Conservation (phyloP, 2,329 filamentous ascomycete genomes). For the Cytospora chrysosperma region DNA sequence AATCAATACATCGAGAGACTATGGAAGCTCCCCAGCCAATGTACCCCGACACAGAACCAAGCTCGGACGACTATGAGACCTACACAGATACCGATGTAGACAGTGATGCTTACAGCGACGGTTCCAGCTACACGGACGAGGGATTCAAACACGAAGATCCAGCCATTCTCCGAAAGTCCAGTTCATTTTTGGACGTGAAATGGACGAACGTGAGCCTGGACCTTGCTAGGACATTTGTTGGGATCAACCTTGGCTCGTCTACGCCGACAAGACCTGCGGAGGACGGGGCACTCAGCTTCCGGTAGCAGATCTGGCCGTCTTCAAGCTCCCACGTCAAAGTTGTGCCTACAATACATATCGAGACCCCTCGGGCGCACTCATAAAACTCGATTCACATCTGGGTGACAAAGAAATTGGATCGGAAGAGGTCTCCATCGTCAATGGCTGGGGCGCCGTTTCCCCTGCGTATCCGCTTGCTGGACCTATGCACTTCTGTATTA, state of each 20-base stretch:
- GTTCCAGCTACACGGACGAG: neutral
- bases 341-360: neutral
- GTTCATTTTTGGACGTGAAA: neutral
- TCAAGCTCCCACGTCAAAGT: neutral
- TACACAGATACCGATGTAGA: neutral
- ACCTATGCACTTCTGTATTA: neutral
- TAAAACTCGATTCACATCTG: neutral
- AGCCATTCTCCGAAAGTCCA: neutral
- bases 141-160: neutral
- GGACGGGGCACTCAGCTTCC: too few species aligned
- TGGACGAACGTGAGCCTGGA: neutral
- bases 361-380: neutral
- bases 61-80: neutral
- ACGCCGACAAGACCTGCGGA: neutral
- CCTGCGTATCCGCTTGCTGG: neutral
- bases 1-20: neutral
- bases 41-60: neutral
- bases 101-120: neutral
- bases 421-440: neutral
- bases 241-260: neutral
- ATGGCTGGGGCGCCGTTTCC: neutral
- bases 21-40: neutral
- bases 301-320: neutral
- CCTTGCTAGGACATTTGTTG: neutral
- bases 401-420: neutral